Evolutionary conservation across 2,329 filamentous ascomycete genomes (phyloP).

Genomic region (Apiospora koreana): DNA sequence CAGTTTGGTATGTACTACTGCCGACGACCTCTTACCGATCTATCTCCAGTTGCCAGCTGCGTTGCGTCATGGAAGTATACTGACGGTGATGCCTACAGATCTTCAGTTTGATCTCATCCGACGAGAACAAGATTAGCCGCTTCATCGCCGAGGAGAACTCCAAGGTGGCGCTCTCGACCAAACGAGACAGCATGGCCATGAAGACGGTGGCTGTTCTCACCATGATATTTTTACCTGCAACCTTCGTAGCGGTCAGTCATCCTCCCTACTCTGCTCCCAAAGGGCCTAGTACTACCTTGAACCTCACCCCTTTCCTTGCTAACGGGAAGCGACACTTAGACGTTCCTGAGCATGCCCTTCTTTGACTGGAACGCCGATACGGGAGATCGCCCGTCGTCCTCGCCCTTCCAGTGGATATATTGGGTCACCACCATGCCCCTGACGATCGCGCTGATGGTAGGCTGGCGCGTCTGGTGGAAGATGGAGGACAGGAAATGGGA

Average conservation of each 20-base stretch:
- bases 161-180: neutral
- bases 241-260: conserved; percentile 24
- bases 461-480: conserved; percentile 9
- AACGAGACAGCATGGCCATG: conserved; percentile 23
- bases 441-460: neutral
- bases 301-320: neutral
- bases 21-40: neutral
- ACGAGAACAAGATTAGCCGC: conserved; percentile 11
- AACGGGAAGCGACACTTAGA: neutral
- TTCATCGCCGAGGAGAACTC: conserved; percentile 9
- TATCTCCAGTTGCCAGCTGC: no score
- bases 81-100: neutral
- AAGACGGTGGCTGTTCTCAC: conserved; percentile 28
- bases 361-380: conserved; percentile 20
- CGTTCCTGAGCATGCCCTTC: conserved; percentile 25
- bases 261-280: no score
- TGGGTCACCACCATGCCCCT: conserved; percentile 50
- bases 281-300: no score
- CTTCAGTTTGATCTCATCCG: conserved; percentile 12
- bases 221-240: conserved; percentile 29
- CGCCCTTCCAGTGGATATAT: conserved; percentile 36
- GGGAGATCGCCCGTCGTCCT: conserved; percentile 11
- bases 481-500: conserved; percentile 4
- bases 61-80: neutral
- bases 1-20: neutral